phyloP scores from a whole-genome alignment of 129 eudicot species.

The Gnaphalium uliginosum region DNA sequence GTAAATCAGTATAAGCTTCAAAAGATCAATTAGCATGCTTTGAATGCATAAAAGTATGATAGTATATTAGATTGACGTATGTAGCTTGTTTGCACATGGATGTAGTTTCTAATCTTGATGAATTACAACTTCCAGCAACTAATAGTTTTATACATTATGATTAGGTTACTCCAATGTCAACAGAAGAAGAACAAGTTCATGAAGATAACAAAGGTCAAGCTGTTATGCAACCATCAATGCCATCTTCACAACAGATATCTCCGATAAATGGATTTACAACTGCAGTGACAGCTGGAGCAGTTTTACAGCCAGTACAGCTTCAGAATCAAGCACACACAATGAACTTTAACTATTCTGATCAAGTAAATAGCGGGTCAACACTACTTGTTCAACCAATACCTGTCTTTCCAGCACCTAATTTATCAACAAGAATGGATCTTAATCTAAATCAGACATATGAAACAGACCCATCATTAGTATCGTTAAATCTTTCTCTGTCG shows the following conservation, averaged over 20 bases:
- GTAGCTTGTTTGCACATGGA: neutral
- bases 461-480: slow-evolving; percentile 23
- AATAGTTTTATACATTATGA: slow-evolving; percentile 22
- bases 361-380: slow-evolving; percentile 12
- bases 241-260: slow-evolving; percentile 15
- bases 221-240: slow-evolving; percentile 21
- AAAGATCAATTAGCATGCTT: neutral
- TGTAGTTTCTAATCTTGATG: neutral
- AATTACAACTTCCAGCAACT: neutral
- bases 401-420: slow-evolving; percentile 20
- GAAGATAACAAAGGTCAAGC: slow-evolving; percentile 37
- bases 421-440: slow-evolving; percentile 35
- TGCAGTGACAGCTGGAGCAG: slow-evolving; percentile 1
- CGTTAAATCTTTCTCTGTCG: slow-evolving; percentile 41
- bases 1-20: neutral
- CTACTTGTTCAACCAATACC: slow-evolving; percentile 19
- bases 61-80: neutral
- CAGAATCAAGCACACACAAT: slow-evolving; percentile 20
- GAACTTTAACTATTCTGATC: slow-evolving; percentile 16
- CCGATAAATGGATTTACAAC: slow-evolving; percentile 16
- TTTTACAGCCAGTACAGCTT: slow-evolving; percentile 21
- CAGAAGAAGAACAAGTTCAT: slow-evolving; percentile 47
- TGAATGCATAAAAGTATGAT: neutral
- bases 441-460: slow-evolving; percentile 31
- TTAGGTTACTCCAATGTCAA: slow-evolving; percentile 61